Evolutionary conservation across 805 yeast genomes (phyloP).

Genomic region (Blastobotrys terrestris): DNA sequence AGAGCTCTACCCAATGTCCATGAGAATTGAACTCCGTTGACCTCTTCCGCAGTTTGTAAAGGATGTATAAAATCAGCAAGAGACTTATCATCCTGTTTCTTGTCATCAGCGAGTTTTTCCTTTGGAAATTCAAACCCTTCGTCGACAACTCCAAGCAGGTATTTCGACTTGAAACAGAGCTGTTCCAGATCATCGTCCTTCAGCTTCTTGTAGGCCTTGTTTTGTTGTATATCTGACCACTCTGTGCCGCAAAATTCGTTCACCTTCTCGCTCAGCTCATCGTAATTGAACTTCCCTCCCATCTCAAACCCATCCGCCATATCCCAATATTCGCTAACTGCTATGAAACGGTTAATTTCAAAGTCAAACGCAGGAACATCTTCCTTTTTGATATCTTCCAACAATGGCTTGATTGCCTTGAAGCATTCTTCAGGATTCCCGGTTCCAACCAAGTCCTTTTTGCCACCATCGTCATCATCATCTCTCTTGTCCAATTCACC

Average conservation of each 20-base stretch:
- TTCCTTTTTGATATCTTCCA: constrained; percentile 26
- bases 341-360: constrained; percentile 75
- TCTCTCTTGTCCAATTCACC: constrained; percentile 5
- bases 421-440: constrained; percentile 78
- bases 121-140: constrained; percentile 85
- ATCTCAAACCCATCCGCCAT: constrained; percentile 85
- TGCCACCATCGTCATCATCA: constrained; percentile 9
- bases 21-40: constrained; percentile 80
- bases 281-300: constrained; percentile 78
- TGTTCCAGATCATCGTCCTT: constrained; percentile 48
- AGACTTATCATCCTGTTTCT: not conserved
- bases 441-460: constrained; percentile 48
- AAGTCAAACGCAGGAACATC: constrained; percentile 67
- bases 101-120: not conserved
- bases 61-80: constrained; percentile 8
- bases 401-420: constrained; percentile 63
- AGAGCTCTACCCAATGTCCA: constrained; percentile 94
- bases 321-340: constrained; percentile 96
- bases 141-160: constrained; percentile 84
- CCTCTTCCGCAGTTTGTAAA: constrained; percentile 77
- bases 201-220: constrained; percentile 48
- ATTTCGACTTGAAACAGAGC: constrained; percentile 90
- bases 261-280: constrained; percentile 60
- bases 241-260: constrained; percentile 67
- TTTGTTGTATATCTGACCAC: constrained; percentile 53